Percentiles rank a stretch among this genome's conserved stretches.
These are phyloP conservation scores for Diaporthe sp. DNA, from an alignment of 2,329 filamentous ascomycete genomes.

Conservation along the genomic window DNA sequence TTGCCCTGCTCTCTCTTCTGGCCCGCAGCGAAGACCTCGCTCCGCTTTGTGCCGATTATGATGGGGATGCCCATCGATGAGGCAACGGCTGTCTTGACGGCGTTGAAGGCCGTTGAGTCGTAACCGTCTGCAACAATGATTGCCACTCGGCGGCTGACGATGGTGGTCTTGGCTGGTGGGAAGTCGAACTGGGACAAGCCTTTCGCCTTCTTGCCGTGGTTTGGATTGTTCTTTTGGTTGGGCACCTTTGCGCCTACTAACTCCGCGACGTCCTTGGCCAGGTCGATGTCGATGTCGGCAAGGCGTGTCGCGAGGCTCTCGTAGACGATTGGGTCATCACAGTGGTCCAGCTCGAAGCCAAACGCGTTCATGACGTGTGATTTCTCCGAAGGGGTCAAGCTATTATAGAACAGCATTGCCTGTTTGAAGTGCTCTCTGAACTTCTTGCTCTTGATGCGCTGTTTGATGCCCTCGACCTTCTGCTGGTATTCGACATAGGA, in stretches of 20 bases:
- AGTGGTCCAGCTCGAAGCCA: slow-evolving; percentile 81
- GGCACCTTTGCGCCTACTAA: slow-evolving; percentile 75
- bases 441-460: slow-evolving; percentile 75
- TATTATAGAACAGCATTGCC: slow-evolving; percentile 87
- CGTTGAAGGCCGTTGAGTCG: slow-evolving; percentile 72
- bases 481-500: slow-evolving; percentile 76
- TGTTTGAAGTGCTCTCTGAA: slow-evolving; percentile 83
- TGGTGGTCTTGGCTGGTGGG: slow-evolving; percentile 70
- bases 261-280: slow-evolving; percentile 76
- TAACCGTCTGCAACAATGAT: slow-evolving; percentile 84
- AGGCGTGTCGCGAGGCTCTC: slow-evolving; percentile 75
- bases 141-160: slow-evolving; percentile 77
- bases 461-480: slow-evolving; percentile 76
- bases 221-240: slow-evolving; percentile 60
- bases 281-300: slow-evolving; percentile 75
- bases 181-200: slow-evolving; percentile 77
- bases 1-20: slow-evolving; percentile 62
- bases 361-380: slow-evolving; percentile 69
- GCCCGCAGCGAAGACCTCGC: slow-evolving; percentile 71
- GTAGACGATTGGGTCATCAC: slow-evolving; percentile 82
- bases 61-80: slow-evolving; percentile 74
- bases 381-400: slow-evolving; percentile 74
- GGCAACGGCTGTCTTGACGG: slow-evolving; percentile 71
- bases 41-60: slow-evolving; percentile 77
- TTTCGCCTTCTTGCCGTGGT: slow-evolving; percentile 75